Evolutionary conservation across 805 yeast species (phyloP), one percentile per base, ranked within the genome.

Genomic region (Teunomyces lycoperdinae): DNA sequence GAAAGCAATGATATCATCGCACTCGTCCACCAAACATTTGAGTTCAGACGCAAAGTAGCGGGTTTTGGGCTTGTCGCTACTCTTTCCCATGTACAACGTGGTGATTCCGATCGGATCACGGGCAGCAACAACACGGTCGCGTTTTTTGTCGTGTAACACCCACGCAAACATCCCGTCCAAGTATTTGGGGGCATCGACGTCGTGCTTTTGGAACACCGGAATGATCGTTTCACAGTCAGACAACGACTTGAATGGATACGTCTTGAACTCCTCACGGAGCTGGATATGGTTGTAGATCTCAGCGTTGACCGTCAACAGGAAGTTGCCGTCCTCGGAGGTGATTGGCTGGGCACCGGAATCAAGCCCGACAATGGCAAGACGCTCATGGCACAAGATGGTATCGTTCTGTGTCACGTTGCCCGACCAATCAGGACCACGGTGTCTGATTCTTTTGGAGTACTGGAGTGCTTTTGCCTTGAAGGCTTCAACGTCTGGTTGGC

Each of bases 371-470:
- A 94, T 91, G 56, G 98, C 95, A 67, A 94, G 79, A 77, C 99
- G 88, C 77, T 94, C 99, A 68, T 94, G 99, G 59, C 87, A 84
- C 57, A 94, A 72, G 57, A 94, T 84, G 42, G 97, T 89, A 55
- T 76, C 68, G 84, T 88, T 88, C 65, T 84, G 83, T 56, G 80
- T 73, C 55, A 79, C 67, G 83, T 89, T 90, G 63, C 99, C 99
- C 33, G 90, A 80, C 99, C 99, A 94, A 73, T 94, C 99, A 58
- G 99, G 99, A 63, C 99, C 99, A 73, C 99, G 85, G 73, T 94
- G 99, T 76, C 99, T 85, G 68, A 92, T 86, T 73, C 91, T 82
- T 71, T 89, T 92, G 53, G 98, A 80, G 67, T 89, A 79, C 68
- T 89, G 95, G 53, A 94, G 78, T 40, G 98, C 98, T 65, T 84